Evolutionary conservation across 345 rosid species (phyloP).

Genomic region (Moringa oleifera): DNA sequence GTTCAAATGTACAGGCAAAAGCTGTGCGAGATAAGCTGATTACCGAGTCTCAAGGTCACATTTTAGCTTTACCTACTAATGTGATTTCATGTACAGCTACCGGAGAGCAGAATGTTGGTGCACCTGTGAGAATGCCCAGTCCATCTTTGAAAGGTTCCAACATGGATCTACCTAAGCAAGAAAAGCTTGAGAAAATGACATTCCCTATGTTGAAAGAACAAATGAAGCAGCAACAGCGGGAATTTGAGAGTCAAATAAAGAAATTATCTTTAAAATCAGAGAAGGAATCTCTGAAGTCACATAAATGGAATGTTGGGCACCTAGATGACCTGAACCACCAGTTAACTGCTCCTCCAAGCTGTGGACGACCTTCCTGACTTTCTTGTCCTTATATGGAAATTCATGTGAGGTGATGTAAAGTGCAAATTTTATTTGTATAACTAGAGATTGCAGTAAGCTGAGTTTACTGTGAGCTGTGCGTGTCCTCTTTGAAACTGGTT

Average conservation of each 20-base stretch:
- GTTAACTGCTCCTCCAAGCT: constrained; percentile 15
- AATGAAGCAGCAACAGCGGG: constrained; percentile 18
- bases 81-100: constrained; percentile 1
- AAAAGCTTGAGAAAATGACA: constrained; percentile 15
- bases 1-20: constrained; percentile 9
- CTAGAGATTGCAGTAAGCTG: constrained; percentile 4
- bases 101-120: constrained; percentile 8
- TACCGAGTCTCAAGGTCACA: constrained; percentile 6
- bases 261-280: constrained; percentile 16
- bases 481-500: constrained; percentile 4
- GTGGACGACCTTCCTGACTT: constrained; percentile 14
- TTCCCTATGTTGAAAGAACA: constrained; percentile 17
- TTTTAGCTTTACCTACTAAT: constrained; percentile 10
- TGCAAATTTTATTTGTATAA: constrained; percentile 12
- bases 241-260: constrained; percentile 12
- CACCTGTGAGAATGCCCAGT: constrained; percentile 4
- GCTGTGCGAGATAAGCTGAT: constrained; percentile 13
- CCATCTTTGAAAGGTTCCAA: constrained; percentile 6
- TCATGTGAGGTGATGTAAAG: constrained; percentile 9
- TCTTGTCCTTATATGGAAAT: not conserved
- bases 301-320: constrained; percentile 7
- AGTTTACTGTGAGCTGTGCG: not conserved
- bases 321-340: constrained; percentile 9
- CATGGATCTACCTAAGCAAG: constrained; percentile 14
- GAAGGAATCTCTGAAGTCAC: constrained; percentile 18